These are phyloP conservation scores for Hymenochaete sp. DNA, from an alignment of 1,284 basidiomycete genomes.

Conservation along the genomic window DNA sequence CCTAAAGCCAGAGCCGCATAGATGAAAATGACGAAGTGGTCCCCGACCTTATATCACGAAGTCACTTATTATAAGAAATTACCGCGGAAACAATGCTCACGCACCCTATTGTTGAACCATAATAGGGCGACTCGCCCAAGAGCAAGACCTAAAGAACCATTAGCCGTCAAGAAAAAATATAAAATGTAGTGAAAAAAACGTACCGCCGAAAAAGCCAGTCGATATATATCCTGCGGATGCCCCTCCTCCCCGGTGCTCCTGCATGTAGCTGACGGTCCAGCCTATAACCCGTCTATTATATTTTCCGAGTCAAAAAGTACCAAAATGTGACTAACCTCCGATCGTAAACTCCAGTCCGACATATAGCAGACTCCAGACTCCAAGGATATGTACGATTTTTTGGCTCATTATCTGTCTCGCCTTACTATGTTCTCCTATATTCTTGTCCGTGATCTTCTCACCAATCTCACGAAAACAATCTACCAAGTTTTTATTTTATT, in stretches of 20 bases:
- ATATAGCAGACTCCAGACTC: conserved; percentile 26
- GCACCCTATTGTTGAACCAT: conserved; percentile 22
- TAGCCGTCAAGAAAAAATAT: neutral
- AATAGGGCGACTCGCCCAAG: conserved; percentile 37
- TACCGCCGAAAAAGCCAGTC: conserved; percentile 29
- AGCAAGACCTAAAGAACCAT: conserved; percentile 30
- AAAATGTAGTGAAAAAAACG: neutral
- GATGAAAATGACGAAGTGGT: conserved; percentile 6
- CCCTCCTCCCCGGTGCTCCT: conserved; percentile 26
- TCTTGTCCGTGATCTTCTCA: conserved; percentile 19
- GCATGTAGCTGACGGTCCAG: conserved; percentile 31
- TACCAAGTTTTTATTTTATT: neutral
- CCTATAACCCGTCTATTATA: conserved; percentile 18
- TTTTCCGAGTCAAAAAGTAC: neutral
- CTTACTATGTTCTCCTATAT: conserved; percentile 21
- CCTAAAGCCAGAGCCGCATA: neutral
- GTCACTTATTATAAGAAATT: conserved; percentile 31
- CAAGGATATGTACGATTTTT: conserved; percentile 22
- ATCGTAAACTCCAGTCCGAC: conserved; percentile 26
- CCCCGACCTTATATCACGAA: conserved; percentile 31
- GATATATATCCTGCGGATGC: conserved; percentile 27
- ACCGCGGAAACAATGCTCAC: neutral
- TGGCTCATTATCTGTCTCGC: conserved; percentile 19
- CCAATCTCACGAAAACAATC: conserved; percentile 15
- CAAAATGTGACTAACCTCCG: conserved; percentile 18